Base-by-base conservation (phyloP, 2,329 filamentous ascomycete species). In the Ophiosphaerella korrae region DNA sequence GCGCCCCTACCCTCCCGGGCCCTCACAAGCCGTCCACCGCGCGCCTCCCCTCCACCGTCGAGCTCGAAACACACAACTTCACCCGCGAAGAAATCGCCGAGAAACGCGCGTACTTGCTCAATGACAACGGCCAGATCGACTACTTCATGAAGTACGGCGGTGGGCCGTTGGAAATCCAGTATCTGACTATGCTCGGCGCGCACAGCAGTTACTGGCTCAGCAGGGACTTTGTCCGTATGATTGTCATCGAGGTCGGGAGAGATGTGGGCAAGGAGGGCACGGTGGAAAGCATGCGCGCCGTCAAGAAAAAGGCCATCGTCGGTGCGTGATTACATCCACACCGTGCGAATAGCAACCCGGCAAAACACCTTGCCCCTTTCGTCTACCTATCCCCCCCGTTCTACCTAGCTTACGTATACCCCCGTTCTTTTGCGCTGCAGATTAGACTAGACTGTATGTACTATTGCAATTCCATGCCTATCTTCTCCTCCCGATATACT, bases 61-160 rank as follows among this genome's bases (percentile, higher is more conserved):
- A 99, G 72, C 82, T 99, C 44, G 93, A 97, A 68, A 93, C 93
- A 0, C 94, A 97, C 68, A 89, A 99, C 71, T 99, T 99, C 70
- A 89, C 89, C 0, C 84, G 90, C 2, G 93, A 97, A 72, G 92
- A 97, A 65, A 84, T 96, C 45, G 93, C 92, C 0, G 94, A 97
- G 77, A 91, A 88, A 70, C 88, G 93, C 62, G 92, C 92, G 58
- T 88, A 86, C 54, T 73, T 96, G 7, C 83, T 99, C 3, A 99
- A 99, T 62, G 94, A 99, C 64, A 97, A 97, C 60, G 93, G 92
- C 0, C 94, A 99, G 74, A 87, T 99, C 35, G 94, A 99, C 71
- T 99, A 86, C 74, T 95, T 88, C 64, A 77, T 99, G 42, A 86
- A 86, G 42, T 92, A 90, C 7, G 89, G 91, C 0, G 88, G 90